Percentiles rank a stretch among this genome's conserved stretches.
phyloP scores from a whole-genome alignment of 1,284 basidiomycete genomes.

The Trametes hirsuta region DNA sequence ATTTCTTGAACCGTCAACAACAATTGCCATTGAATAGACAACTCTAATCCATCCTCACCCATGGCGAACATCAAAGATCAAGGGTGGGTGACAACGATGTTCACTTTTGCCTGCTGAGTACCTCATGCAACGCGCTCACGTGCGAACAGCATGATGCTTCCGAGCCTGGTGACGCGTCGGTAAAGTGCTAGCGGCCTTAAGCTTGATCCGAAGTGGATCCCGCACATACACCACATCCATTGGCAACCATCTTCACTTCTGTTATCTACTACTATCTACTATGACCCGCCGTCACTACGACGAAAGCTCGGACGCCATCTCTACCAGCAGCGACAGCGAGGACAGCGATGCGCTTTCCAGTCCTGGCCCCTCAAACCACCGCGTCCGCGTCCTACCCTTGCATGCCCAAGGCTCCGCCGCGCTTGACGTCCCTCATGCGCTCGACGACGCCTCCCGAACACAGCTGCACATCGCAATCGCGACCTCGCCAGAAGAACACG shows the following conservation, averaged over 20 bases:
- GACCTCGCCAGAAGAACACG: constrained; percentile 43
- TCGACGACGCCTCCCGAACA: constrained; percentile 44
- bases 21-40: too few species aligned
- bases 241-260: not conserved
- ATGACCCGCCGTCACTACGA: not conserved
- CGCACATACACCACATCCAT: not conserved
- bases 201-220: not conserved
- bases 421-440: constrained; percentile 4
- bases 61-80: not conserved
- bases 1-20: too few species aligned
- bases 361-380: not conserved
- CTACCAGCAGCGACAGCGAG: constrained; percentile 11
- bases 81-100: not conserved
- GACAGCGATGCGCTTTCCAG: not conserved
- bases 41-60: too few species aligned
- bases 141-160: not conserved
- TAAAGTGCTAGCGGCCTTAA: not conserved
- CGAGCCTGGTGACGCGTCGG: not conserved
- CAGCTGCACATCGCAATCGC: constrained; percentile 46
- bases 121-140: not conserved
- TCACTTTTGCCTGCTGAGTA: not conserved
- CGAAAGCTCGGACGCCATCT: constrained; percentile 3
- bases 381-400: not conserved
- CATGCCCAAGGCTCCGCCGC: not conserved
- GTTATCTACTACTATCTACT: not conserved